A percentile compares a stretch with the other conserved stretches of the same genome.
Conservation (phyloP, 257 asterid genomes). For the Primulina huaijiensis region DNA sequence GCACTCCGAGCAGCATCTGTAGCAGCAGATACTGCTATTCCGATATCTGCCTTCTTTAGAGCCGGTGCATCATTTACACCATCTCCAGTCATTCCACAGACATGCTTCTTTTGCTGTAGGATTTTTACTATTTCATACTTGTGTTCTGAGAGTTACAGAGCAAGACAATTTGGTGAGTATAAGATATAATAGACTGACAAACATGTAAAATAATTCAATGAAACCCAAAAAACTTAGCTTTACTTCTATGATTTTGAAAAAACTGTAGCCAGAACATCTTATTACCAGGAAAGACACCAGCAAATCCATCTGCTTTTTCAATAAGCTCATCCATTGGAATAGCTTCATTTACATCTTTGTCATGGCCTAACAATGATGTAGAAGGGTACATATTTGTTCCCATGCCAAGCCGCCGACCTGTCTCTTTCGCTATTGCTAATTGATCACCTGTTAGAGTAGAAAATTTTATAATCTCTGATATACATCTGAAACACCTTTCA, state of each 20-base stretch:
- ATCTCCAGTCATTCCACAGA: conserved; percentile 43
- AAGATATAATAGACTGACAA: background rate
- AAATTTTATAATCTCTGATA: too few species aligned
- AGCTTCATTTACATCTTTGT: conserved; percentile 34
- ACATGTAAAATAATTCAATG: background rate
- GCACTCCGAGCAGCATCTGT: conserved; percentile 42
- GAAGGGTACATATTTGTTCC: conserved; percentile 38
- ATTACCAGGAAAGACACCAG: conserved; percentile 49
- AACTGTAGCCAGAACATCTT: background rate
- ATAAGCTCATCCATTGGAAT: conserved; percentile 40
- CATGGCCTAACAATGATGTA: conserved; percentile 35
- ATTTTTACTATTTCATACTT: conserved; percentile 36
- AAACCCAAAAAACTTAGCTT: too few species aligned
- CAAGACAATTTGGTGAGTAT: too few species aligned
- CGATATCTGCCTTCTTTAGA: conserved; percentile 33
- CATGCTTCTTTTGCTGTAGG: conserved; percentile 32
- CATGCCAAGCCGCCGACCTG: conserved; percentile 41
- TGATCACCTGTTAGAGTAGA: conserved; percentile 33
- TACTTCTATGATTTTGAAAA: too few species aligned
- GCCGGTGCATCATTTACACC: conserved; percentile 43
- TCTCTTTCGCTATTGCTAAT: conserved; percentile 45
- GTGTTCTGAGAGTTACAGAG: conserved; percentile 26
- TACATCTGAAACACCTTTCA: too few species aligned
- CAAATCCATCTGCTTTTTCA: conserved; percentile 45
- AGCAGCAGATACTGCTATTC: conserved; percentile 40